These are phyloP conservation scores for Hygrophila difformis DNA, from an alignment of 257 asterid genomes.

Conservation along the genomic window DNA sequence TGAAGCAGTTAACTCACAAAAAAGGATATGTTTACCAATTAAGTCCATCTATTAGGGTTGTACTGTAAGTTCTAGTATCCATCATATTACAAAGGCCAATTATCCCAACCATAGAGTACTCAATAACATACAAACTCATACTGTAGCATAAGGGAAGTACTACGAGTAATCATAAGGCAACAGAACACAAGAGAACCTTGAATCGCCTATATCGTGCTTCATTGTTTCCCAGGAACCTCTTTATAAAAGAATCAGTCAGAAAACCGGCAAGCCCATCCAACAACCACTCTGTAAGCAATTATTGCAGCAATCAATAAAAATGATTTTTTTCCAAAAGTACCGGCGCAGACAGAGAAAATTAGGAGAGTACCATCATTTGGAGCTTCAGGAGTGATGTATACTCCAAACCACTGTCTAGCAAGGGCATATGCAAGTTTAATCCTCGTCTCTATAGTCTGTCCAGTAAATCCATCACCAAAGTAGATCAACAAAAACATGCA, in stretches of 20 bases:
- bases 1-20: too few relatives aligned
- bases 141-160: neutral
- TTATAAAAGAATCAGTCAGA: constrained; percentile 76
- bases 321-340: constrained; percentile 2
- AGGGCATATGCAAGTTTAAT: constrained; percentile 88
- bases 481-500: constrained; percentile 5
- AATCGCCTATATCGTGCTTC: constrained; percentile 96
- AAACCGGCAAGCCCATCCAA: constrained; percentile 98
- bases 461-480: constrained; percentile 29
- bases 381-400: constrained; percentile 77
- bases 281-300: constrained; percentile 77
- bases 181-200: constrained; percentile 56
- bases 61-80: too few relatives aligned
- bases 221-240: constrained; percentile 85
- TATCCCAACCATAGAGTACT: too few relatives aligned
- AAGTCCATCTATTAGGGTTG: too few relatives aligned
- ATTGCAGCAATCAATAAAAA: constrained; percentile 29
- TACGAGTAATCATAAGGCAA: constrained; percentile 3
- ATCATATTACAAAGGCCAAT: too few relatives aligned
- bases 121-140: too few relatives aligned
- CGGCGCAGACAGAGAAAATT: constrained; percentile 18
- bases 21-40: too few relatives aligned
- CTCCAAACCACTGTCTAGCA: constrained; percentile 98
- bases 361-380: constrained; percentile 69
- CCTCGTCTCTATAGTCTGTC: constrained; percentile 93